These are phyloP conservation scores for Candida sp. DNA, from an alignment of 1,139 yeast genomes.

Conservation along the genomic window DNA sequence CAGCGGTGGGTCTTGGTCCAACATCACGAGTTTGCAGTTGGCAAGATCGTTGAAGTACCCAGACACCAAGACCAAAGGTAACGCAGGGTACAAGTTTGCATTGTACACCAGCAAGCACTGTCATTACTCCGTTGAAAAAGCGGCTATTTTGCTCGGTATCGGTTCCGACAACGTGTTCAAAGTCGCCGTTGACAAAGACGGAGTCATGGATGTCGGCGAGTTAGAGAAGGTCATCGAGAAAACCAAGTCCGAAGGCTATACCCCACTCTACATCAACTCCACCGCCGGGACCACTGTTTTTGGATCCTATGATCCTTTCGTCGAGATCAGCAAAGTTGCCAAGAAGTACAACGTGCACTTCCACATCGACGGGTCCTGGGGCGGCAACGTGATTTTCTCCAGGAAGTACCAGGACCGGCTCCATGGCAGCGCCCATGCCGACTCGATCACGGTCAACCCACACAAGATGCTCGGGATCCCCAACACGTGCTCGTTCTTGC, in stretches of 20 bases:
- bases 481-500: slow-evolving; percentile 80
- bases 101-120: slow-evolving; percentile 74
- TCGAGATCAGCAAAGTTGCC: slow-evolving; percentile 57
- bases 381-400: slow-evolving; percentile 82
- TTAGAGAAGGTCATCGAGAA: slow-evolving; percentile 50
- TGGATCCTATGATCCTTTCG: slow-evolving; percentile 80
- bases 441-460: slow-evolving; percentile 85
- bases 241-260: slow-evolving; percentile 55
- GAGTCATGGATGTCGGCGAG: slow-evolving; percentile 56
- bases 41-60: slow-evolving; percentile 74
- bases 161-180: slow-evolving; percentile 70
- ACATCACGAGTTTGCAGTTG: slow-evolving; percentile 78
- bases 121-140: slow-evolving; percentile 84
- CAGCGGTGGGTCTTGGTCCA: slow-evolving; percentile 93
- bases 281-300: slow-evolving; percentile 93
- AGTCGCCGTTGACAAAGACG: slow-evolving; percentile 59
- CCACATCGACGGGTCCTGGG: slow-evolving; percentile 94
- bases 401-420: slow-evolving; percentile 48
- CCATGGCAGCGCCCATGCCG: slow-evolving; percentile 66
- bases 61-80: slow-evolving; percentile 70
- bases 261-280: slow-evolving; percentile 79
- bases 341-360: slow-evolving; percentile 65
- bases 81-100: slow-evolving; percentile 59
- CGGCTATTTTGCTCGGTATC: slow-evolving; percentile 77
- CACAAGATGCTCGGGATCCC: slow-evolving; percentile 95